Conservation (phyloP, 2,329 filamentous ascomycete genomes). For the Clonostachys byssicola region DNA sequence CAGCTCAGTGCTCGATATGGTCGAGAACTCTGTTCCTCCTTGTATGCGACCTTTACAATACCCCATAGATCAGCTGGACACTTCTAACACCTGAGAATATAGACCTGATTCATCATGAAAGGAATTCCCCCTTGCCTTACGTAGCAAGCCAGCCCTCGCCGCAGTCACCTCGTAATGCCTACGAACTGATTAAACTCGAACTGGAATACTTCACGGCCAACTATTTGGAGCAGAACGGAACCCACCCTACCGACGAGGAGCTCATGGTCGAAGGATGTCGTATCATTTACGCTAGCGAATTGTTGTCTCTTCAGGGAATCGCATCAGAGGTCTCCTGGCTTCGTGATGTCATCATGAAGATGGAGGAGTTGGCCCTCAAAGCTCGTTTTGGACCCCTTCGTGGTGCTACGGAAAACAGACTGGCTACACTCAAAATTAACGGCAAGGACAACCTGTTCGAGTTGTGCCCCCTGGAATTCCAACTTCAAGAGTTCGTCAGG, state of each 20-base stretch:
- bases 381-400: slow-evolving; percentile 45
- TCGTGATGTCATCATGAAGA: slow-evolving; percentile 52
- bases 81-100: slow-evolving; percentile 33
- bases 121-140: slow-evolving; percentile 51
- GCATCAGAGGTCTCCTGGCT: slow-evolving; percentile 46
- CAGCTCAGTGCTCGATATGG: slow-evolving; percentile 53
- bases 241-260: slow-evolving; percentile 42
- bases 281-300: slow-evolving; percentile 51
- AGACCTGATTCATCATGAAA: slow-evolving; percentile 63
- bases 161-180: slow-evolving; percentile 50
- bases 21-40: slow-evolving; percentile 63
- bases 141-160: slow-evolving; percentile 37
- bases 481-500: slow-evolving; percentile 49
- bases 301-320: slow-evolving; percentile 31
- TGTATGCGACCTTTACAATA: slow-evolving; percentile 43
- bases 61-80: slow-evolving; percentile 26
- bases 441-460: slow-evolving; percentile 55
- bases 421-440: slow-evolving; percentile 48
- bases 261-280: slow-evolving; percentile 55
- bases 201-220: slow-evolving; percentile 47
- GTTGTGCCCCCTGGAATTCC: slow-evolving; percentile 48
- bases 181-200: slow-evolving; percentile 57
- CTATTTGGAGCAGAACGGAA: slow-evolving; percentile 32
- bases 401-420: slow-evolving; percentile 37
- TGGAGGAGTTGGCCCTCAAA: slow-evolving; percentile 31